phyloP scores from a whole-genome alignment of 2,329 filamentous ascomycete genomes.

The Ascochyta viciae-villosae region DNA sequence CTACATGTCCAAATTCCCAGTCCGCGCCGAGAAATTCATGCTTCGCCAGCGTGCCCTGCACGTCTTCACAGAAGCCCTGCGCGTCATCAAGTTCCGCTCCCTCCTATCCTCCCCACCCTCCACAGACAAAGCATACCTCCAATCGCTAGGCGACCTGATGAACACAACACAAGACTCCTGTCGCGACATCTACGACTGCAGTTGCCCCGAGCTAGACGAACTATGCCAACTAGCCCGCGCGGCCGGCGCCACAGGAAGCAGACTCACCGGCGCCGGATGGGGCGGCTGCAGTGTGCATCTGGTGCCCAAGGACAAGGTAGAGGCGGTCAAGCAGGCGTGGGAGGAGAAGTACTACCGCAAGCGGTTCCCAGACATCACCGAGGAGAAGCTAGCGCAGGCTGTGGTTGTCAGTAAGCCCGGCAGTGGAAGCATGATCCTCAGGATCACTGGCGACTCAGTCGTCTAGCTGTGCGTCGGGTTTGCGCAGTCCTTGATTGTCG shows the following conservation, averaged over 20 bases:
- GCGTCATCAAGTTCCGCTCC: conserved; percentile 82
- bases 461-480: conserved; percentile 20
- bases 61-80: conserved; percentile 87
- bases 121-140: conserved; percentile 69
- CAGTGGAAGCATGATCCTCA: conserved; percentile 63
- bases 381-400: conserved; percentile 77
- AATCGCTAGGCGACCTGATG: conserved; percentile 78
- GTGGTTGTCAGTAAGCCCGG: conserved; percentile 91
- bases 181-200: conserved; percentile 87
- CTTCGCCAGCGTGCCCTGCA: conserved; percentile 87
- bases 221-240: conserved; percentile 80
- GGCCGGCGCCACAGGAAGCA: conserved; percentile 82
- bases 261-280: conserved; percentile 94
- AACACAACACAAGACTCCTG: conserved; percentile 91
- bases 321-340: conserved; percentile 77
- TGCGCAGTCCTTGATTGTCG: not conserved
- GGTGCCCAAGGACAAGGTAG: conserved; percentile 82
- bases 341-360: conserved; percentile 82
- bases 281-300: conserved; percentile 95
- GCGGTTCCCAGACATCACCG: conserved; percentile 69
- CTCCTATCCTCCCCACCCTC: conserved; percentile 64
- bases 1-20: conserved; percentile 88
- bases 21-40: conserved; percentile 86
- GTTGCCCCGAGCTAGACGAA: conserved; percentile 88
- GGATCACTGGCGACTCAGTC: conserved; percentile 41